Evolutionary conservation across 345 rosid species (phyloP), one percentile per base, ranked within the genome.

Genomic region (Ceriops tagal): DNA sequence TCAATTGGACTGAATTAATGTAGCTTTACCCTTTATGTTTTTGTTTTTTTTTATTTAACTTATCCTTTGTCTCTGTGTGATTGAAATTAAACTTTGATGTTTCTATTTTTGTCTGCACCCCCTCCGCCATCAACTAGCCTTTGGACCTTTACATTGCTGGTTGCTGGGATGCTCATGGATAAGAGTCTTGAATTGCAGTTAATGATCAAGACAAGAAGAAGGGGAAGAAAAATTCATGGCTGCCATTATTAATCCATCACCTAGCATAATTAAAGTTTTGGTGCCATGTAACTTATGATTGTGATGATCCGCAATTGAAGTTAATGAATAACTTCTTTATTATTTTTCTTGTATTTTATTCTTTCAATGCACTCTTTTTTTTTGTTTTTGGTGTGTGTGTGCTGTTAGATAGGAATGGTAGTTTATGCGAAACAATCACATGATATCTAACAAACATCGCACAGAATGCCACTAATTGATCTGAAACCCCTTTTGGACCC

Each of bases 201-300:
- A 57, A 71, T 57, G 72, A 51, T 39, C 21, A 5, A 15, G 62
- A 46, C 9, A 22, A 53, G 21, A 16, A 20, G 28, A 60, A 60
- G 34, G 32, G 18, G 2, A 30, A 53, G 21, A 27, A 39, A n/a
- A 15, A 35, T 53, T 49, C 43, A 65, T 53, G 66, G 53, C 56
- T 37, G 71, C 53, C 67, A 75, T 74, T 51, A 73, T 73, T 65
- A 76, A 53, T 24, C 67, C 79, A 80, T 71, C 81, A 61, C 49
- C 79, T 61, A 75, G 58, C 70, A 82, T 75, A 82, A 81, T 84
- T 79, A 86, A 84, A 82, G 85, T 79, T 86, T 82, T 84, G 88
- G 88, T 82, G 81, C 56, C 84, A 79, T 82, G 68, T 21, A 75
- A 75, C 80, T 86, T 86, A 82, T 84, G 84, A 86, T 78, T 86